Conservation (phyloP, 208 protist species). For the Trypanosoma caninum region DNA sequence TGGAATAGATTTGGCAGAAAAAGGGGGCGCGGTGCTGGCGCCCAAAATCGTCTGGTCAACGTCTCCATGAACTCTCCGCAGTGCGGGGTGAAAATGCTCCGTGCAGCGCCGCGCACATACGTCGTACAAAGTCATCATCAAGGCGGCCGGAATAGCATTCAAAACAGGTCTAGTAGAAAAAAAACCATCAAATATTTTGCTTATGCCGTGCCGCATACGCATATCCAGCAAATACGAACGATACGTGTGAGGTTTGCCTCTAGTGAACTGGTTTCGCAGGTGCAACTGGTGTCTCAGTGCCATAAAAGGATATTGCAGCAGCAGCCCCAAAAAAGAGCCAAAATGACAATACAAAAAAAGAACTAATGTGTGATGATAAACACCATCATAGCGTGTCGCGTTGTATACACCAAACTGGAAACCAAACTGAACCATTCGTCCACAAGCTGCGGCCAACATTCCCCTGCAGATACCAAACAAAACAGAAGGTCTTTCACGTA, state of each 20-base stretch:
- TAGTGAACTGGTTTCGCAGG: constrained; percentile 33
- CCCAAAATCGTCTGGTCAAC: constrained; percentile 51
- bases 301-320: constrained; percentile 64
- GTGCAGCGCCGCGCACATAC: constrained; percentile 50
- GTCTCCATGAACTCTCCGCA: constrained; percentile 16
- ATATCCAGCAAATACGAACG: constrained; percentile 56
- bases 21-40: constrained; percentile 17
- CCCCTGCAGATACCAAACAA: constrained; percentile 63
- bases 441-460: constrained; percentile 26
- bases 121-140: constrained; percentile 72
- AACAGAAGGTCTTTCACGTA: constrained; percentile 50
- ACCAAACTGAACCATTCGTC: constrained; percentile 39
- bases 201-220: constrained; percentile 60
- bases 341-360: constrained; percentile 78
- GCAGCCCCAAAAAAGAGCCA: constrained; percentile 42
- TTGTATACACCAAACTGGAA: constrained; percentile 82
- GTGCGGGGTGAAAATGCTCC: constrained; percentile 59
- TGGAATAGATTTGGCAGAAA: constrained; percentile 22
- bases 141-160: constrained; percentile 57
- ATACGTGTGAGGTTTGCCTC: constrained; percentile 37
- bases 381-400: constrained; percentile 61
- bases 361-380: constrained; percentile 47
- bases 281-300: constrained; percentile 65
- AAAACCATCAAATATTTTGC: constrained; percentile 84
- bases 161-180: constrained; percentile 63